Evolutionary conservation across 805 yeast genomes (phyloP).

Genomic region (Debaryomyces maramus): DNA sequence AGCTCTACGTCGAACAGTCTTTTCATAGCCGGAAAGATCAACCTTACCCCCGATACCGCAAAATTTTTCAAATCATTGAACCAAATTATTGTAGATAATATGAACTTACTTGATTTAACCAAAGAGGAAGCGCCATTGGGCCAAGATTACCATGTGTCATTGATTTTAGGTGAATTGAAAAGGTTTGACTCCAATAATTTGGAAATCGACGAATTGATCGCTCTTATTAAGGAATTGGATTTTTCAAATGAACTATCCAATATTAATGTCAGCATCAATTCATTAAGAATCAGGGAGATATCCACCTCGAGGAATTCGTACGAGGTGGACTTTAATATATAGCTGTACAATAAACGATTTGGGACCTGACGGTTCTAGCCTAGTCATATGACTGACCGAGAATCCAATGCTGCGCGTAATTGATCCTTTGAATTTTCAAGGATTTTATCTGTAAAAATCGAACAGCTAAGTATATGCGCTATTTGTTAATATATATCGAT

Average conservation of each 20-base stretch:
- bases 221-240: conserved; percentile 3
- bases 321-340: conserved; percentile 7
- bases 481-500: too few relatives aligned
- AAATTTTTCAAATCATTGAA: conserved; percentile 5
- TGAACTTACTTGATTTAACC: conserved; percentile 6
- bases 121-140: not conserved
- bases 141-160: conserved; percentile 8
- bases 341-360: too few relatives aligned
- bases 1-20: conserved; percentile 8
- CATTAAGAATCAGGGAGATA: conserved; percentile 5
- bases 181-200: conserved; percentile 3
- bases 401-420: not conserved
- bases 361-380: too few relatives aligned
- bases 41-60: not conserved
- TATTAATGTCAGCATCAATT: conserved; percentile 6
- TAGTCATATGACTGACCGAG: not conserved
- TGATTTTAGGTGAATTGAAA: conserved; percentile 8
- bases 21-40: conserved; percentile 7
- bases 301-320: conserved; percentile 5
- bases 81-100: conserved; percentile 6
- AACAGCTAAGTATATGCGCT: too few relatives aligned
- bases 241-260: conserved; percentile 3
- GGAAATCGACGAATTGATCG: conserved; percentile 4
- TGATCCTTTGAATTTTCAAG: too few relatives aligned
- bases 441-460: too few relatives aligned